Base-by-base conservation (phyloP, 352 stramenopile species). In the Phytophthora chlamydospora region DNA sequence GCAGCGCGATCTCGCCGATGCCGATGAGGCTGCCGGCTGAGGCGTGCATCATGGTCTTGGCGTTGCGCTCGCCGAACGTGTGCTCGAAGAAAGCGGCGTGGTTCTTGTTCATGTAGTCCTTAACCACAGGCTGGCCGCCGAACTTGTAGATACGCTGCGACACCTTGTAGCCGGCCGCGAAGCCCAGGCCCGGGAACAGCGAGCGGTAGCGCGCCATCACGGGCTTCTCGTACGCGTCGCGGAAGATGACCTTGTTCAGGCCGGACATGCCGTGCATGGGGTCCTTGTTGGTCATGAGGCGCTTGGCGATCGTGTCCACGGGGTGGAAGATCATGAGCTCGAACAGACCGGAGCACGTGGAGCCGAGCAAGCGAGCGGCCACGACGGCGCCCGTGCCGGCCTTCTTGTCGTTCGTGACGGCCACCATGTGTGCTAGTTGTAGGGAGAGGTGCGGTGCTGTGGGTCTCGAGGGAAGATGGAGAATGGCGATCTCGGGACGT, bases 111-210 rank as follows among this genome's bases (percentile, higher is more conserved):
- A 98, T 96, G 69, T 90, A 95, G 69, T 98, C 94, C 58, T 95
- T 90, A 43, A 98, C 91, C 42, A 98, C 85, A 12, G 91, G 92
- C 78, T 98, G 95, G 29, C 95, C 95, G 52, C 94, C 94, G 73
- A 98, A 98, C 76, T 98, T 98, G 83, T 98, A 98, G 51, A 98
- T 95, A 50, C 95, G 90, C 78, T 98, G 94, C 42, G 96, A 92
- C 66, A 98, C 85, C 80, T 98, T 98, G 88, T 98, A 98, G 43
- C 86, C 95, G 17, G 93, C 94, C 16, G 92, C 95, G 64, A 98
- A 98, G 52, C 91, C 91, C 36, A 98, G 81, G 11, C 93, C 91
- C 1, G 91, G 91, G 73, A 97, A 98, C 12, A 98, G 78, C 64
- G 87, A 96, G 31, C 80, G 74, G 62, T 95, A 91, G 67, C 93